phyloP scores from a whole-genome alignment of 1,139 yeast genomes.

The Starmera stellimalicola region DNA sequence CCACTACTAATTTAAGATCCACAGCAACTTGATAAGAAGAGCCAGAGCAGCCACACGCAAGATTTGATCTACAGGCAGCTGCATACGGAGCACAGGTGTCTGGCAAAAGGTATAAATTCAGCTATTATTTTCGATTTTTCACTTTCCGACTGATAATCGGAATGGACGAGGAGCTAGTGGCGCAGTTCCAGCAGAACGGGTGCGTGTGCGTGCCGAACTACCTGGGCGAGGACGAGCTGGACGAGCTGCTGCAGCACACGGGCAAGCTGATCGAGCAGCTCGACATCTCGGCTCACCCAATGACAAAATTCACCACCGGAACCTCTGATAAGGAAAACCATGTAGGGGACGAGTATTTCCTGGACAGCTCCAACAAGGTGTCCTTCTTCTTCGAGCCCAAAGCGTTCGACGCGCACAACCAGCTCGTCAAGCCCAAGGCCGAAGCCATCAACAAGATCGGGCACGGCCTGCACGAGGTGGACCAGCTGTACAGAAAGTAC shows the following conservation, averaged over 20 bases:
- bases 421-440: slow-evolving; percentile 42
- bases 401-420: slow-evolving; percentile 41
- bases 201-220: slow-evolving; percentile 53
- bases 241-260: slow-evolving; percentile 33
- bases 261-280: slow-evolving; percentile 37
- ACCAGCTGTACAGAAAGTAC: slow-evolving; percentile 33
- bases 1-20: too few species aligned
- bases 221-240: slow-evolving; percentile 33
- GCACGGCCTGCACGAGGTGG: slow-evolving; percentile 55
- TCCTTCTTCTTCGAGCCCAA: slow-evolving; percentile 66
- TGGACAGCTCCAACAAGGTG: slow-evolving; percentile 60
- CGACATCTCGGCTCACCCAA: slow-evolving; percentile 53
- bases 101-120: too few species aligned
- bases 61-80: too few species aligned
- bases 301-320: slow-evolving; percentile 62
- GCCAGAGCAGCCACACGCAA: too few species aligned
- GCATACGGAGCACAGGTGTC: too few species aligned
- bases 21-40: too few species aligned
- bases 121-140: too few species aligned
- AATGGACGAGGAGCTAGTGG: slow-evolving; percentile 28
- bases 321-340: slow-evolving; percentile 39
- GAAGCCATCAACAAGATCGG: slow-evolving; percentile 70
- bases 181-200: slow-evolving; percentile 45
- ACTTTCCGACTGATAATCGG: too few species aligned
- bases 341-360: slow-evolving; percentile 66